Base-by-base conservation (phyloP, 306 rosid genomes). In the Oemleria cerasiformis region DNA sequence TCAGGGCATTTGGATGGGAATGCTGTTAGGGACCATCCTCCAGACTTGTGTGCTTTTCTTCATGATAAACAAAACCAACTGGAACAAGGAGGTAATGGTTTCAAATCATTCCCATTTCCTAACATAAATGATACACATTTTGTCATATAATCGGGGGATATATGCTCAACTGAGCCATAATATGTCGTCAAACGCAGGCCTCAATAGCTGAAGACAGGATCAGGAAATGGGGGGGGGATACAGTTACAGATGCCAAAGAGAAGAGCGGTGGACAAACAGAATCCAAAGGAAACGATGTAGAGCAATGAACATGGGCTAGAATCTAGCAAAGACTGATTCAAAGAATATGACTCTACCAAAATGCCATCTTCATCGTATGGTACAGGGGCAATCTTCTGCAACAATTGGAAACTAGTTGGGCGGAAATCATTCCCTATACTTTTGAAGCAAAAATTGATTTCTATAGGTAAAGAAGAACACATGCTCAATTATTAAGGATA, bases 1-100 rank as follows among this genome's bases (percentile, higher is more conserved):
- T 20, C 75, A 93, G 97, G 97, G 97, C 7, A 93, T 88, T 12
- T 90, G 98, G 94, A 70, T 10, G 0, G 93, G 97, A 19, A 90
- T 93, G 96, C 34, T 90, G 44, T 0, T 23, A 0, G 97, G 97
- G 67, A 90, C 93, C 5, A 10, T 93, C 38, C 10, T 90, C 11
- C 98, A 93, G 67, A 92, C 96, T 13, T 42, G 73, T 63, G 84
- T 90, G 15, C 84, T 92, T 19, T 77, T 80, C 77, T 38, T 55
- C 34, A 84, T 92, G 79, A 58, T 92, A 30, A 84, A 78, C 41
- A 86, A 30, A 76, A 90, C 96, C 15, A 90, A 90, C 36, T 92
- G 98, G 96, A 75, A 63, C 65, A 81, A 65, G 66, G 97, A 93
- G 96, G 98, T 88, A 56, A 68, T 5, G 12, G 30, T 39, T 41